A percentile compares a stretch with the other conserved stretches of the same genome.
Conservation (phyloP, 805 yeast genomes). For the Yarrowia hollandica region DNA sequence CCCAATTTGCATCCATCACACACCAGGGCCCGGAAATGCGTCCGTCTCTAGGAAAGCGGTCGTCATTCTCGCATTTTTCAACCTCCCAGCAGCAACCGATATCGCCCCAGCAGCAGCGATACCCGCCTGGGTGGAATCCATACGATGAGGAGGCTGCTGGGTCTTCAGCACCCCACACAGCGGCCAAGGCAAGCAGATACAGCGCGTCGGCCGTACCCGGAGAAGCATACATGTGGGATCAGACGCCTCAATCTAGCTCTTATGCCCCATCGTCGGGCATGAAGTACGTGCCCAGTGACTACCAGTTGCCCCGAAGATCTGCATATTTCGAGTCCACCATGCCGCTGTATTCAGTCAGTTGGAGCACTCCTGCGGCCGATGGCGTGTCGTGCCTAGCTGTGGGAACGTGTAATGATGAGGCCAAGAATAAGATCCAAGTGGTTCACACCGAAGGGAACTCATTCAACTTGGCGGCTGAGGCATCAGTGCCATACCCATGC, state of each 20-base stretch:
- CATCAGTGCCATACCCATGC: slow-evolving; percentile 62
- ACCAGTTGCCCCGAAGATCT: slow-evolving; percentile 32
- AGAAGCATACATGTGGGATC: slow-evolving; percentile 13
- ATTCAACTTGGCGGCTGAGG: slow-evolving; percentile 53
- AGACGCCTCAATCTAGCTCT: slow-evolving; percentile 29
- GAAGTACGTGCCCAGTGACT: slow-evolving; percentile 2
- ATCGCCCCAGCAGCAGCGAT: slow-evolving; percentile 27
- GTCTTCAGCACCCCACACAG: background rate
- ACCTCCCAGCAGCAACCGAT: slow-evolving; percentile 28
- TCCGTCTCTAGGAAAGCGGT: slow-evolving; percentile 36
- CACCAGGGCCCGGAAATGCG: slow-evolving; percentile 30
- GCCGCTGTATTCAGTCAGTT: slow-evolving; percentile 55
- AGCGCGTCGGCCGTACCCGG: slow-evolving; percentile 23
- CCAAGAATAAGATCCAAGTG: slow-evolving; percentile 57
- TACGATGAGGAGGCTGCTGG: slow-evolving; percentile 14
- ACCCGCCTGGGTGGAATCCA: slow-evolving; percentile 25
- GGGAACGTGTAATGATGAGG: slow-evolving; percentile 80
- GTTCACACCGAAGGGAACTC: slow-evolving; percentile 34
- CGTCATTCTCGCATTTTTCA: slow-evolving; percentile 38
- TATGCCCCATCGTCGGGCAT: slow-evolving; percentile 30
- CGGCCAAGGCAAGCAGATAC: slow-evolving; percentile 4
- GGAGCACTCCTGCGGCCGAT: slow-evolving; percentile 47
- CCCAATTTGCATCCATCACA: slow-evolving; percentile 21
- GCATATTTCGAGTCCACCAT: slow-evolving; percentile 52
- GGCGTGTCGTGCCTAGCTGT: slow-evolving; percentile 57